Base-by-base conservation (phyloP, 371 early-diverging fungal species). In the Rhizomucor miehei region DNA sequence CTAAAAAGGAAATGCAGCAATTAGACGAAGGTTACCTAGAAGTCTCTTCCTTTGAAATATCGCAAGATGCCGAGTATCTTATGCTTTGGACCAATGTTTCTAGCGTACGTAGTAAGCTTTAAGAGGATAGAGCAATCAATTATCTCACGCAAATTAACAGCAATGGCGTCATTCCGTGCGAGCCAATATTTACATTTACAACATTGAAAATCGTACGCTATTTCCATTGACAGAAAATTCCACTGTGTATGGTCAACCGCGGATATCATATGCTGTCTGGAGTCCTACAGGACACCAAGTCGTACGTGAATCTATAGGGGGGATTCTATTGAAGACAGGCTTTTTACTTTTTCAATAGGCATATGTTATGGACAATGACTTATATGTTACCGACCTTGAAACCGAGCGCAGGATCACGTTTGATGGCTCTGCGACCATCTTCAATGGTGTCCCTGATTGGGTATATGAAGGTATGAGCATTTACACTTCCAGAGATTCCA, bases 401-500 rank as follows among this genome's bases (percentile, higher is more conserved):
- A 67, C 69, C 6, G 84, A 89, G 44, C 80, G 77, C 37, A 87
- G 85, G 43, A 67, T 97, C 34, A 96, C 98, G 0, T 80, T 75
- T 56, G 94, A 94, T 66, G 97, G 98, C 9, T 86, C 89, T 16
- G 68, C 66, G 21, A 78, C 76, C 8, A 81, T 95, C n/a, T 89
- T 94, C 63, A 96, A 97, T 65, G 99, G 98, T 9, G 77, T 96
- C 12, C 87, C 95, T 21, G 99, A 98, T 69, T 98, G 99, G 99
- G 96, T 97, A 0, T 97, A 98, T 60, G 98, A 97, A 74, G 60
- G 60, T 59, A 51, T 12, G 16, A 14, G 6, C 1, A 16, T 14
- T 24, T 17, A 19, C 9, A 4, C 29, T 40, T 6, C 2, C 11
- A 6, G 16, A 38, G 19, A 55, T 21, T 17, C 6, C 5, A 29